phyloP scores from a whole-genome alignment of 164 flowering plant genomes.

The Cinnamomum micranthum region DNA sequence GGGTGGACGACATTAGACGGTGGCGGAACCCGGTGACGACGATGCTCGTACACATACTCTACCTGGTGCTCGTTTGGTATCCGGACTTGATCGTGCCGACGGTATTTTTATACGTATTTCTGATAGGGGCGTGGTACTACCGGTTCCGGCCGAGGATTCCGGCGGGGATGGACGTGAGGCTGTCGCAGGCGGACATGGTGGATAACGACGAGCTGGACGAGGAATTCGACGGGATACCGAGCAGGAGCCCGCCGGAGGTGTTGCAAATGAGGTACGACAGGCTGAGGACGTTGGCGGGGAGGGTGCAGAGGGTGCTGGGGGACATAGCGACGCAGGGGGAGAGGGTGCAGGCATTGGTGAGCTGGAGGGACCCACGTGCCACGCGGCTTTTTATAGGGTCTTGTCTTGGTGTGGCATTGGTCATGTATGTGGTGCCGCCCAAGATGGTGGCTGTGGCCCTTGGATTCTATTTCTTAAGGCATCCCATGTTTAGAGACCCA shows the following conservation, averaged over 20 bases:
- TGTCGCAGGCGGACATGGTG: slow-evolving; percentile 71
- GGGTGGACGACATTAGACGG: slow-evolving; percentile 69
- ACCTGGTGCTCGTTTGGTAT: slow-evolving; percentile 91
- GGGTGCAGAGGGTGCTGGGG: slow-evolving; percentile 85
- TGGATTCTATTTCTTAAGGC: slow-evolving; percentile 86
- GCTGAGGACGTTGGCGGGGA: slow-evolving; percentile 64
- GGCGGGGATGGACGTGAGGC: slow-evolving; percentile 75
- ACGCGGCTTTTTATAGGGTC: slow-evolving; percentile 74
- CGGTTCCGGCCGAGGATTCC: slow-evolving; percentile 81
- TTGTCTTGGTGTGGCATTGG: slow-evolving; percentile 54
- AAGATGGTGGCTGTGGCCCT: slow-evolving; percentile 97
- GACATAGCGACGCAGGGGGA: slow-evolving; percentile 96
- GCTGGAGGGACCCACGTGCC: slow-evolving; percentile 98
- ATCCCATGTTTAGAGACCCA: slow-evolving; percentile 95
- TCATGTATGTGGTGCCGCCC: slow-evolving; percentile 71
- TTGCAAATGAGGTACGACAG: slow-evolving; percentile 73
- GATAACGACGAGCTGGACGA: slow-evolving; percentile 94
- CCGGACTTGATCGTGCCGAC: slow-evolving; percentile 96
- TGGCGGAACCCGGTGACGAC: slow-evolving; percentile 87
- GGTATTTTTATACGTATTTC: slow-evolving; percentile 59
- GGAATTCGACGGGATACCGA: slow-evolving; percentile 80
- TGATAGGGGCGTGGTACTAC: slow-evolving; percentile 90
- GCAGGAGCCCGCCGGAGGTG: slow-evolving; percentile 61
- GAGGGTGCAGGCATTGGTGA: slow-evolving; percentile 83
- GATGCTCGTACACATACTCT: slow-evolving; percentile 67